Evolutionary conservation across 164 flowering plant species (phyloP).

Genomic region (Umbellularia californica): DNA sequence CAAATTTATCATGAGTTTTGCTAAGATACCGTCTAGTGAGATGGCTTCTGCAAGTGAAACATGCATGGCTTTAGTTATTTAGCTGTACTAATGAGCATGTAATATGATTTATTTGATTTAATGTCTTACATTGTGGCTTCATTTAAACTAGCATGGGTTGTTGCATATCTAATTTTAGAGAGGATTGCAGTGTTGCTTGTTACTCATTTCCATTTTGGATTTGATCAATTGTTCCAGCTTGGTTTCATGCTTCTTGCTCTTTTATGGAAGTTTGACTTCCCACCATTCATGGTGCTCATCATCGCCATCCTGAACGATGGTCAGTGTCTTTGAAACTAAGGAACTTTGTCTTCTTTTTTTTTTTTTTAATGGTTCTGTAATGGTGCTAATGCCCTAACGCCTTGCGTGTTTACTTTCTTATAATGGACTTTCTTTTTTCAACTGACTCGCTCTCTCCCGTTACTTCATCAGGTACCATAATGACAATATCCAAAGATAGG

Average conservation of each 20-base stretch:
- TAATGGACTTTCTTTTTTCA: not conserved
- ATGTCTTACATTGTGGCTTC: not conserved
- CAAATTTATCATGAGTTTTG: not conserved
- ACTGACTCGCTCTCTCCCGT: not conserved
- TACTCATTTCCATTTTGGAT: not conserved
- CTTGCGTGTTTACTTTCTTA: not conserved
- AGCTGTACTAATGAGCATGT: not conserved
- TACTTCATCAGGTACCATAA: constrained; percentile 71
- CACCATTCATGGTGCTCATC: constrained; percentile 95
- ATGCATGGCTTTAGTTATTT: not conserved
- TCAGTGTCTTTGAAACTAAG: constrained; percentile 19
- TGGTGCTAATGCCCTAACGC: not conserved
- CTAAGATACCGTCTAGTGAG: not conserved
- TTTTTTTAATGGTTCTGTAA: not conserved
- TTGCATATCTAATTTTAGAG: not conserved
- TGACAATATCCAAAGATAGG: constrained; percentile 80
- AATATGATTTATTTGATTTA: too few species aligned
- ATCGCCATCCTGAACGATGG: constrained; percentile 93
- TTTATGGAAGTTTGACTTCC: constrained; percentile 86
- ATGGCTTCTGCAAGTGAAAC: not conserved
- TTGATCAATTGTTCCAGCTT: constrained; percentile 42
- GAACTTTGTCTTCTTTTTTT: not conserved
- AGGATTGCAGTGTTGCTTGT: not conserved
- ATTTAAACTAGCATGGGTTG: not conserved
- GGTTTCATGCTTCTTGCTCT: constrained; percentile 90